phyloP scores from a whole-genome alignment of 2,329 filamentous ascomycete genomes.

The Beauveria australis region DNA sequence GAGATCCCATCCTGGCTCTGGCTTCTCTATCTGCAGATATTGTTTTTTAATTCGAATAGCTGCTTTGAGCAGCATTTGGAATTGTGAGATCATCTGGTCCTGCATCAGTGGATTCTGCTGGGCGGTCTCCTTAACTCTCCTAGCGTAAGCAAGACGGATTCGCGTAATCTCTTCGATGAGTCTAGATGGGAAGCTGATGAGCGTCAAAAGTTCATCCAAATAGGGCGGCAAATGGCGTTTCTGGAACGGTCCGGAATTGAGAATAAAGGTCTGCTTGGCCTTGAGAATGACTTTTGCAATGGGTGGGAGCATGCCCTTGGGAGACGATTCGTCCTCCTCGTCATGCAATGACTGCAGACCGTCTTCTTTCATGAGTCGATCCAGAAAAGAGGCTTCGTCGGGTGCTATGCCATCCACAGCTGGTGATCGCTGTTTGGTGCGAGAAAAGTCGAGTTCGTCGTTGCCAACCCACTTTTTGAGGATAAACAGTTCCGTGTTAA shows the following conservation, averaged over 20 bases:
- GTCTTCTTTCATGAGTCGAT: constrained; percentile 91
- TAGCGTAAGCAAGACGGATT: constrained; percentile 82
- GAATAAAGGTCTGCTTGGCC: constrained; percentile 83
- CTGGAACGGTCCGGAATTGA: constrained; percentile 75
- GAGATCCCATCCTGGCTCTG: constrained; percentile 88
- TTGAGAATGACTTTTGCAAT: constrained; percentile 85
- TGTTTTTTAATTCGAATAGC: constrained; percentile 89
- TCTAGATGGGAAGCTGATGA: constrained; percentile 95
- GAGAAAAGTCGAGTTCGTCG: constrained; percentile 83
- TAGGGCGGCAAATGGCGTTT: constrained; percentile 90
- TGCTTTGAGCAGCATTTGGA: constrained; percentile 84
- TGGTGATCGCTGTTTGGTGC: constrained; percentile 60
- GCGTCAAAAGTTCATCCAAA: constrained; percentile 87
- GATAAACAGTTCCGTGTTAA: constrained; percentile 88
- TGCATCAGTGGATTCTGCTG: constrained; percentile 90
- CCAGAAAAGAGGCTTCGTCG: constrained; percentile 92
- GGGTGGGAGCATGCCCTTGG: constrained; percentile 72
- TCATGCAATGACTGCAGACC: constrained; percentile 87
- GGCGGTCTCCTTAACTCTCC: constrained; percentile 89
- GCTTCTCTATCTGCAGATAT: constrained; percentile 73
- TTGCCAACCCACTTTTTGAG: constrained; percentile 97
- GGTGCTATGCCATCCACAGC: constrained; percentile 56
- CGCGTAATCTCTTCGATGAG: constrained; percentile 95
- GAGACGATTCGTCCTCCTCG: constrained; percentile 40
- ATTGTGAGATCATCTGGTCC: constrained; percentile 96